Base-by-base conservation (phyloP, 768 basidiomycete genomes). In the Mrakia gelida region DNA sequence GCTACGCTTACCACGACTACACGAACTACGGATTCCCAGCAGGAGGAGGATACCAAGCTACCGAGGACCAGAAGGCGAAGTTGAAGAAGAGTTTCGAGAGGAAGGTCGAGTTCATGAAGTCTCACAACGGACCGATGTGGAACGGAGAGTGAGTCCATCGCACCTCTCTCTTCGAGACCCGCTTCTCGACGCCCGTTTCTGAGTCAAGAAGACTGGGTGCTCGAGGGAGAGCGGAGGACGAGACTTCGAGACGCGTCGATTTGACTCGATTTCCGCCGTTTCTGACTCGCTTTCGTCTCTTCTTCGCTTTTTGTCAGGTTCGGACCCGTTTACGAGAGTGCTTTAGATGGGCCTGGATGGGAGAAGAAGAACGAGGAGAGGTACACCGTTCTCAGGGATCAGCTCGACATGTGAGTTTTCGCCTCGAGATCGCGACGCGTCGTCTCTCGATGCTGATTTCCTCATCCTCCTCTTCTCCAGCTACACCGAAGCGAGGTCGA, bases 71-170 rank as follows among this genome's bases (percentile, higher is more conserved):
- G 83, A 85, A 84, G 71, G 83, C 80, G 75, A 83, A 89, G 73
- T 79, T 92, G 77, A 84, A 84, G 81, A 84, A 87, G 79, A 89
- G 88, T 80, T 92, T 91, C 81, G 88, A 90, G 83, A 89, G 89
- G 85, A 93, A 93, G 85, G 86, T 91, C 52, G 88, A 89, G 80
- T 93, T 91, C 90, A 91, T 92, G 91, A 89, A 91, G 80, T 85
- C 88, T 83, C 81, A 67, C 41, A 73, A 74, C 32, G 81, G 80
- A 43, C 82, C 82, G 0, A 76, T 81, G 34, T 83, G 82, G 82
- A 81, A 80, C 70, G 75, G 75, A 78, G 63, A 77, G 79, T 81
- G 18, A 32, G 43, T 38, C n/a, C 28, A 59, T 18, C 26, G 6
- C 4, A 43, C 49, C 52, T 67, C 49, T 34, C 71, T 13, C 11